phyloP scores from a whole-genome alignment of 768 basidiomycete species.

The Suillus subaureus region DNA sequence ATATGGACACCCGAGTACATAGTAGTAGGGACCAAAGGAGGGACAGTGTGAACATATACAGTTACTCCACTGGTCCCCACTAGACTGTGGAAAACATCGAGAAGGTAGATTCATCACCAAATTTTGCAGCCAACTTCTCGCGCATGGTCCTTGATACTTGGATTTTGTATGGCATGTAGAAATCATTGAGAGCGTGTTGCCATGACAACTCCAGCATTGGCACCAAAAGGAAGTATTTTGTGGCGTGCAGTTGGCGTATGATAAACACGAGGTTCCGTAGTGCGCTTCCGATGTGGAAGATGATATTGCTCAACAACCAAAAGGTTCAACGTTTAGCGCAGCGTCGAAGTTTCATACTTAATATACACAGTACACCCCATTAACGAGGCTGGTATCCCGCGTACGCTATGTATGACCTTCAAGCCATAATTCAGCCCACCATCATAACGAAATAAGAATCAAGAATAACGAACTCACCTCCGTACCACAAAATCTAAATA shows the following conservation, averaged over 20 bases:
- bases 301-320: background rate
- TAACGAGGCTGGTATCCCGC: background rate
- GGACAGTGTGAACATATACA: background rate
- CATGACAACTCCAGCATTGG: constrained; percentile 74
- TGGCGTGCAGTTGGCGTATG: background rate
- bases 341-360: background rate
- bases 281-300: background rate
- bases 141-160: constrained; percentile 82
- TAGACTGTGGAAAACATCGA: background rate
- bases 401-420: background rate
- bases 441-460: background rate
- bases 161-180: constrained; percentile 95
- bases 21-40: background rate
- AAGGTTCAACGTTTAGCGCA: background rate
- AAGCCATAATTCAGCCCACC: background rate
- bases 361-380: background rate
- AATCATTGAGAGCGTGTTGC: constrained; percentile 95
- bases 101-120: background rate
- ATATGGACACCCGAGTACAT: background rate
- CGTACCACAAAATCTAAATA: constrained; percentile 10
- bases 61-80: background rate
- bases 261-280: background rate
- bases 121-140: constrained; percentile 66
- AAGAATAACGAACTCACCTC: constrained; percentile 21
- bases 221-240: background rate